Evolutionary conservation across 2,329 filamentous ascomycete genomes (phyloP).

Genomic region (Diplodia sapinea): DNA sequence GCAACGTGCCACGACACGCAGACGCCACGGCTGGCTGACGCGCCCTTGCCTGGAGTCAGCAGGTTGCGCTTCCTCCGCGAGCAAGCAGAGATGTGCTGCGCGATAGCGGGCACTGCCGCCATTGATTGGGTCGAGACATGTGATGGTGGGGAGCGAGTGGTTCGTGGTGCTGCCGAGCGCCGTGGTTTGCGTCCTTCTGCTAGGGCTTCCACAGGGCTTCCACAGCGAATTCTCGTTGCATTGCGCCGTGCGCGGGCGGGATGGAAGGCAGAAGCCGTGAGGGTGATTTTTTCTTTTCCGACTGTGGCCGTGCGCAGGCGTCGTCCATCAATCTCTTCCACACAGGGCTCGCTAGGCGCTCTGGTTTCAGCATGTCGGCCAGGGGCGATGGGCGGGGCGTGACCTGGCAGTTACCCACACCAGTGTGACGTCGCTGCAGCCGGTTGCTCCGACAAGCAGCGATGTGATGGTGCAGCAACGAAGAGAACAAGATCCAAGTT

Average conservation of each 20-base stretch:
- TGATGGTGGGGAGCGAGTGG: constrained; percentile 3
- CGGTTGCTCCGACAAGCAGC: neutral
- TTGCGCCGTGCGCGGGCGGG: neutral
- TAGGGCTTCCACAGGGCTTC: neutral
- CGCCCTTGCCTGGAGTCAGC: neutral
- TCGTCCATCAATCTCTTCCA: constrained; percentile 12
- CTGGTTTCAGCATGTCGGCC: constrained; percentile 14
- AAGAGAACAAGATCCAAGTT: constrained; percentile 1
- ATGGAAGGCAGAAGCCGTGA: neutral
- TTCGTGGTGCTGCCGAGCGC: neutral
- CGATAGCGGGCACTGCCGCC: neutral
- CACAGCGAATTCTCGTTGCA: neutral
- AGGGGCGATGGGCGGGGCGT: constrained; percentile 4
- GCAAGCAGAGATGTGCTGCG: neutral
- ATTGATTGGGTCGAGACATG: neutral
- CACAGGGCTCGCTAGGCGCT: constrained; percentile 7
- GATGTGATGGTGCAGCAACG: neutral
- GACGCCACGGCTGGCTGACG: constrained; percentile 6
- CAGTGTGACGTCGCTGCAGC: neutral
- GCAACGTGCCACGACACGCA: constrained; percentile 11
- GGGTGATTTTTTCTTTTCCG: neutral
- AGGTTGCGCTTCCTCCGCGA: neutral
- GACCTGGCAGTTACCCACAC: neutral
- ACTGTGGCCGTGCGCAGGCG: neutral
- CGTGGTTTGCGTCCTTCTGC: no score